These are phyloP conservation scores for Aschersonia sp. DNA, from an alignment of 2,329 filamentous ascomycete species.

Conservation along the genomic window DNA sequence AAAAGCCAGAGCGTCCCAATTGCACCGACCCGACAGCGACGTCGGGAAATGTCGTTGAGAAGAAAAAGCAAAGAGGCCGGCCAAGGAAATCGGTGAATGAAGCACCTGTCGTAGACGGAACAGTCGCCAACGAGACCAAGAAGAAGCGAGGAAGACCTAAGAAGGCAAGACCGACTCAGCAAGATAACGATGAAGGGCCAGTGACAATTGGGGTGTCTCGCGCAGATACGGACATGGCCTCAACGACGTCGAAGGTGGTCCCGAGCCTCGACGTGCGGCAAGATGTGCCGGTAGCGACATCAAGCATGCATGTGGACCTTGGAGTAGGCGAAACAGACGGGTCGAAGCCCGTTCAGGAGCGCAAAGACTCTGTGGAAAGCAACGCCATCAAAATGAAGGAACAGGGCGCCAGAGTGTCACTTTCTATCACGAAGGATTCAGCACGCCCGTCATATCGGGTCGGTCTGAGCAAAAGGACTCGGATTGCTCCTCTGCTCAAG, in stretches of 20 bases:
- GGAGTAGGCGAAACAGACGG: neutral
- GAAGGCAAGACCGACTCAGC: slow-evolving; percentile 11
- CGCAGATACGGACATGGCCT: neutral
- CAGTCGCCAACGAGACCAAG: slow-evolving; percentile 6
- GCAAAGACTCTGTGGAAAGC: neutral
- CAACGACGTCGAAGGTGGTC: neutral
- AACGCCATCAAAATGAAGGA: neutral
- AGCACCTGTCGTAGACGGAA: slow-evolving; percentile 1
- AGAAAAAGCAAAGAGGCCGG: slow-evolving; percentile 17
- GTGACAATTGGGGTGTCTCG: neutral
- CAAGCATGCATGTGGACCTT: no score
- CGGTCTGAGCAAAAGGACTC: slow-evolving; percentile 33
- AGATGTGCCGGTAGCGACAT: neutral
- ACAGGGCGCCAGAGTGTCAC: neutral
- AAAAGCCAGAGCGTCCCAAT: neutral
- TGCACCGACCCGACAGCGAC: neutral
- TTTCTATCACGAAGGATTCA: slow-evolving; percentile 2
- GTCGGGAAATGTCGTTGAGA: slow-evolving; percentile 5
- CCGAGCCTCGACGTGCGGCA: no score
- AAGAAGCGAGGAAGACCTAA: slow-evolving; percentile 28
- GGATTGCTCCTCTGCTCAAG: slow-evolving; percentile 37
- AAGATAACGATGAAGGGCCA: neutral
- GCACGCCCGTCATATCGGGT: slow-evolving; percentile 31
- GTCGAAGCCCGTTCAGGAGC: neutral
- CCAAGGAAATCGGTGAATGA: slow-evolving; percentile 12